These are phyloP conservation scores for Leishmania gerbilli DNA, from an alignment of 208 protist species.

Conservation along the genomic window DNA sequence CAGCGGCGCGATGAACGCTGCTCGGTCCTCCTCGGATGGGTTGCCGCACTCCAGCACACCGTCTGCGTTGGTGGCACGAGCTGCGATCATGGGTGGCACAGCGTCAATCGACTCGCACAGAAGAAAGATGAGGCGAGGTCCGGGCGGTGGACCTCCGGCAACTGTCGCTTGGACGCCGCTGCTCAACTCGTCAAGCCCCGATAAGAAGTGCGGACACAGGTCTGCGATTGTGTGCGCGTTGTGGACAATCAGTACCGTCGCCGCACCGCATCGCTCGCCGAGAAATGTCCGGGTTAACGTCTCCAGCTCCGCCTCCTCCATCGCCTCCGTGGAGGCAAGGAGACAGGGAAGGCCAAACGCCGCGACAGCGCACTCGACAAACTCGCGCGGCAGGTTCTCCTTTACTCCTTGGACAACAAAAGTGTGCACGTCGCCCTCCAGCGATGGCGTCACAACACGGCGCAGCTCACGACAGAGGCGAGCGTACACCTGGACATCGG, in stretches of 20 bases:
- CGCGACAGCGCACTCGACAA: slow-evolving; percentile 42
- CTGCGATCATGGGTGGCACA: slow-evolving; percentile 65
- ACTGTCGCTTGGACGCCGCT: not conserved
- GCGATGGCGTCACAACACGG: slow-evolving; percentile 16
- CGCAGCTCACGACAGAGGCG: slow-evolving; percentile 21
- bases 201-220: slow-evolving; percentile 46
- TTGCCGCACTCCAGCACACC: slow-evolving; percentile 77
- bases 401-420: slow-evolving; percentile 76
- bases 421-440: slow-evolving; percentile 21
- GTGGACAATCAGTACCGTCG: slow-evolving; percentile 53
- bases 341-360: slow-evolving; percentile 45
- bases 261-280: slow-evolving; percentile 13
- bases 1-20: slow-evolving; percentile 25
- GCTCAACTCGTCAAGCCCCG: slow-evolving; percentile 36
- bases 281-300: slow-evolving; percentile 40
- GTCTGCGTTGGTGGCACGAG: slow-evolving; percentile 60
- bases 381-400: slow-evolving; percentile 63
- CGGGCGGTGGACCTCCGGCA: not conserved
- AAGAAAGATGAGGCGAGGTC: slow-evolving; percentile 49
- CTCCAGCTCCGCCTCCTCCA: slow-evolving; percentile 45
- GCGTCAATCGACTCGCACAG: slow-evolving; percentile 75
- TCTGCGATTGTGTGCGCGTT: slow-evolving; percentile 55
- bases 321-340: slow-evolving; percentile 42
- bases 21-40: slow-evolving; percentile 67
- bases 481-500: slow-evolving; percentile 9